Base-by-base conservation (phyloP, 169 alveolate species). In the Eimeria brunetti region DNA sequence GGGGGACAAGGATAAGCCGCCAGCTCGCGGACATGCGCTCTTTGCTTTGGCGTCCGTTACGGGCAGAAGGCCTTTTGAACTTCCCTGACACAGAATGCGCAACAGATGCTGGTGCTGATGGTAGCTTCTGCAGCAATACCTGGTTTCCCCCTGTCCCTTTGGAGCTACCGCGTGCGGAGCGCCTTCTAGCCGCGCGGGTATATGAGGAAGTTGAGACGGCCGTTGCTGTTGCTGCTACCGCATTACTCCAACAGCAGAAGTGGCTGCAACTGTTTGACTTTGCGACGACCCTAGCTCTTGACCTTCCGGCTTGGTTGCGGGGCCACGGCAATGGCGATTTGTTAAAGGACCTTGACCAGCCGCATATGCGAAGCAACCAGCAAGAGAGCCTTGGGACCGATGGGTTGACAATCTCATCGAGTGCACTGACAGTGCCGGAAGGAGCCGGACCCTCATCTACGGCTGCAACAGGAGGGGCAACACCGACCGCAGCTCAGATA, bases 231-330 rank as follows among this genome's bases (percentile, higher is more conserved):
- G 90, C 90, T 83, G 90, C 90, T 51, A 36, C 20, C 9, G 51
- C 58, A 38, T 38, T 83, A 30, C 56, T 83, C 36, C 73, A 60
- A 83, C 90, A 83, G 90, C 90, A 83, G n/a, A 64, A 91, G 84
- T 91, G 95, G 95, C 85, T 91, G 33, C 95, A 69, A 27, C 69
- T 91, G 53, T 91, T 91, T 36, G 86, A 91, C 69, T 60, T 91
- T 44, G 85, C 83, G 73, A 33, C 95, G 49, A 56, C 83, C 27
- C 58, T 91, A n/a, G 95, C 90, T 41, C 91, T 91, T 24, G 95
- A 91, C 41, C 90, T 91, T 56, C 95, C 95, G 67, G 81, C 95
- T 38, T 91, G 95, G 95, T 71, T 91, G 62, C 71, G 90, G 44
- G 73, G 44, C 75, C 90, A 33, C 73, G 16, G 90, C 76, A 80